These are phyloP conservation scores for Globisporangium uncinulatum DNA, from an alignment of 352 stramenopile species.

Conservation along the genomic window DNA sequence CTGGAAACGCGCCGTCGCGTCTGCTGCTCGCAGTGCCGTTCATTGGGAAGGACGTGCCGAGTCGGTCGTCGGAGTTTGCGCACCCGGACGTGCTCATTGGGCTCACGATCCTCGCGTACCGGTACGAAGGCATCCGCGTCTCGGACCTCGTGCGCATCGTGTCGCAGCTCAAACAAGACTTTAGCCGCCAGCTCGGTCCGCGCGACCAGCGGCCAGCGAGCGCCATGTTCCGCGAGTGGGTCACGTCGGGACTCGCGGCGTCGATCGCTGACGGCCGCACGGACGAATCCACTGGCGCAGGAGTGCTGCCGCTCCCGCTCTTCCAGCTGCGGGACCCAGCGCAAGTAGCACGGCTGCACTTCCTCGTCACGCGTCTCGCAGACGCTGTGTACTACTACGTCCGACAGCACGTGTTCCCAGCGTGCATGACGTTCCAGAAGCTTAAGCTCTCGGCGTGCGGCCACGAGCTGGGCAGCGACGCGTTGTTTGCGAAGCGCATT, in stretches of 20 bases:
- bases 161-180: constrained; percentile 86
- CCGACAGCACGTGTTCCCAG: constrained; percentile 97
- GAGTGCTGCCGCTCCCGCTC: constrained; percentile 92
- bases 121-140: constrained; percentile 85
- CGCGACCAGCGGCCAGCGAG: constrained; percentile 73
- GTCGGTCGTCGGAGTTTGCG: constrained; percentile 97
- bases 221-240: constrained; percentile 77
- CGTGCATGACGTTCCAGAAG: constrained; percentile 98
- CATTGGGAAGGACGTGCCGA: constrained; percentile 99
- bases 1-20: constrained; percentile 93
- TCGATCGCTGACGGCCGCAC: constrained; percentile 17
- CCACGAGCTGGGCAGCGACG: constrained; percentile 98
- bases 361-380: constrained; percentile 91
- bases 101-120: constrained; percentile 88
- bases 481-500: constrained; percentile 96
- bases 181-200: constrained; percentile 78
- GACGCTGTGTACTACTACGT: constrained; percentile 98
- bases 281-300: constrained; percentile 21
- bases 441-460: constrained; percentile 99
- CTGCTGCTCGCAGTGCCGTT: constrained; percentile 97
- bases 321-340: constrained; percentile 96
- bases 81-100: constrained; percentile 97
- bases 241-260: constrained; percentile 36
- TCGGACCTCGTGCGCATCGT: constrained; percentile 83
- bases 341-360: constrained; percentile 94